Base-by-base conservation (phyloP, 129 eudicot genomes). In the Rutidosis leptorrhynchoides region DNA sequence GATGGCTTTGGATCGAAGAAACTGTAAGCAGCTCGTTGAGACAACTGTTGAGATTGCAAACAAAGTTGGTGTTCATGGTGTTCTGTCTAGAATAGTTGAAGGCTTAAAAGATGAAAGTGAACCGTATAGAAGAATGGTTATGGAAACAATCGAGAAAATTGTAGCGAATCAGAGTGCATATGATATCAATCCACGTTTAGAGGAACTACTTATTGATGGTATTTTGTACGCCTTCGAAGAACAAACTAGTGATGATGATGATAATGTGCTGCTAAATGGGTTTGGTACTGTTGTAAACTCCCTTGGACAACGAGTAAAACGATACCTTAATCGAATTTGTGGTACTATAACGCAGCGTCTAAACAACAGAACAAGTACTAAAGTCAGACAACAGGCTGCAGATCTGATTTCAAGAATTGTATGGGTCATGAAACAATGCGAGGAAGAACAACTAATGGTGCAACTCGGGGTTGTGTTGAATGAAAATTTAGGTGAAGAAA, bases 71-170 rank as follows among this genome's bases (percentile, higher is more conserved):
- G 98, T 93, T 69, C 91, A 96, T 24, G 98, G 85, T 62, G 88
- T 93, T 10, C 96, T 85, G 3, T 89, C 95, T 15, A 83, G 98
- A 64, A 76, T 93, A 19, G 98, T 93, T 43, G 96, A 93, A 60
- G 98, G 88, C 70, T 80, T 88, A 59, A 92, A 92, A 75, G 98
- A 88, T 57, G 96, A 93, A 73, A 93, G 98, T 58, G 98, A 88
- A 58, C 98, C 96, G 0, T 93, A 93, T 33, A 83, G 98, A 79
- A 80, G 96, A 64, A 93, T 93, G 98, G 98, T 93, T n/a, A 93
- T 93, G 98, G 98, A 93, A 82, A 93, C 98, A 1, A 93, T 93
- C 5, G 98, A 93, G 80, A 93, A 93, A 73, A 96, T 93, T 64
- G 98, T 93, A 11, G 80, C 89, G 0, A 89, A 93, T 74, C 24